Evolutionary conservation across 768 basidiomycete genomes (phyloP).

Genomic region (Tulasnella sp.): DNA sequence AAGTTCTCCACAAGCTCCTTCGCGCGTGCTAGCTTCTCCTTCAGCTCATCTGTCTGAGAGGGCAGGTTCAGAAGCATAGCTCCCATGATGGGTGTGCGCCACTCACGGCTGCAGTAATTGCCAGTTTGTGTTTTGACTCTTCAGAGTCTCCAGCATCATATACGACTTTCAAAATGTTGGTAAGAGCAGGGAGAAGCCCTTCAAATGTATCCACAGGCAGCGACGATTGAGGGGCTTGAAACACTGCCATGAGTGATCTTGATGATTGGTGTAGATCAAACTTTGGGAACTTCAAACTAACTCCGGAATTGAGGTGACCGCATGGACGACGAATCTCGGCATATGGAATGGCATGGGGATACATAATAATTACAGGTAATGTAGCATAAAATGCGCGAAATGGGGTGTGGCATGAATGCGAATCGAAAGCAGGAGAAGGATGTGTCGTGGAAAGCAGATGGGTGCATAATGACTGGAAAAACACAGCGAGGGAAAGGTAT

Average conservation of each 20-base stretch:
- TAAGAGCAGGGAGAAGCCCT: slow-evolving; percentile 17
- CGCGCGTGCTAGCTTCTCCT: slow-evolving; percentile 44
- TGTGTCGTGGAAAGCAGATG: not conserved
- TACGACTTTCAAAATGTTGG: slow-evolving; percentile 13
- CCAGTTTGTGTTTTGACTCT: slow-evolving; percentile 8
- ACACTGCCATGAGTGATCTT: not conserved
- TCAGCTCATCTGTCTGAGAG: slow-evolving; percentile 60
- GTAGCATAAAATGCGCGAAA: not conserved
- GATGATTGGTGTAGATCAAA: not conserved
- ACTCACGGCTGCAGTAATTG: slow-evolving; percentile 13
- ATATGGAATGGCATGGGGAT: not conserved
- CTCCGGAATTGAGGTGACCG: too few relatives aligned
- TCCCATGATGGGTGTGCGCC: not conserved
- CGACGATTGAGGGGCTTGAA: slow-evolving; percentile 6
- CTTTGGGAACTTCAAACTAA: not conserved
- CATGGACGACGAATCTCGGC: too few relatives aligned
- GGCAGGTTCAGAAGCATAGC: not conserved
- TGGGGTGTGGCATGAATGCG: not conserved
- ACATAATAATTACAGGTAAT: not conserved
- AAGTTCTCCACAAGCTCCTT: slow-evolving; percentile 47
- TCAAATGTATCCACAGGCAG: slow-evolving; percentile 17
- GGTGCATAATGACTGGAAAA: slow-evolving; percentile 6
- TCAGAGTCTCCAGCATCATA: slow-evolving; percentile 7
- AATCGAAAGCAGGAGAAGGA: slow-evolving; percentile 1
- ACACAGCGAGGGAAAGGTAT: not conserved